Evolutionary conservation across 768 basidiomycete genomes (phyloP).

Genomic region (Trametes elegans): DNA sequence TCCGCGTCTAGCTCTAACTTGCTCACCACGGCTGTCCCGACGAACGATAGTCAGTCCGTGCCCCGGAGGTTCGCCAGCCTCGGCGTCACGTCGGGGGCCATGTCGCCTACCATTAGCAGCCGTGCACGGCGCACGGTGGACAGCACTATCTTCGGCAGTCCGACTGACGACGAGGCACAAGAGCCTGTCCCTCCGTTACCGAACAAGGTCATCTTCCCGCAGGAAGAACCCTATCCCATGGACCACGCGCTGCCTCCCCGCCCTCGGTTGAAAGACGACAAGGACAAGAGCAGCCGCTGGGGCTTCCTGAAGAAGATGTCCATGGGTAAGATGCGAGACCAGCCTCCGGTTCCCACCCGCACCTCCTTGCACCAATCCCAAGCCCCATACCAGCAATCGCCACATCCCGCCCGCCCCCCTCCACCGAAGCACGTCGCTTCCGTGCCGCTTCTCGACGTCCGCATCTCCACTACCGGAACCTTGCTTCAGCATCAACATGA

Average conservation of each 20-base stretch:
- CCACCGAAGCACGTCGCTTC: conserved; percentile 10
- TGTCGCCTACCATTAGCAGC: conserved; percentile 35
- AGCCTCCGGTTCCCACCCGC: conserved; percentile 37
- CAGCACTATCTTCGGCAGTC: conserved; percentile 48
- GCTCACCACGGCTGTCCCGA: conserved; percentile 36
- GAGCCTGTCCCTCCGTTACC: conserved; percentile 16
- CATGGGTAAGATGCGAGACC: conserved; percentile 87
- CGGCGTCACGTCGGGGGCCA: conserved; percentile 45
- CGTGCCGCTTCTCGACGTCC: conserved; percentile 61
- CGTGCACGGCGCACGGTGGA: conserved; percentile 41
- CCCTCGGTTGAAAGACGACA: conserved; percentile 32
- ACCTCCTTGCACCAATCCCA: conserved; percentile 33
- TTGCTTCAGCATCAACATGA: conserved; percentile 37
- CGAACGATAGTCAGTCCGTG: conserved; percentile 36
- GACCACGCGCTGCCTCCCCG: conserved; percentile 14
- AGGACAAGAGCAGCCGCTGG: conserved; percentile 79
- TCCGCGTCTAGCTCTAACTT: conserved; percentile 75
- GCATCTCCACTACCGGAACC: conserved; percentile 68
- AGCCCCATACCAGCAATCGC: conserved; percentile 24
- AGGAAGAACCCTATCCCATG: conserved; percentile 15
- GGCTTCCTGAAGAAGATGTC: conserved; percentile 99
- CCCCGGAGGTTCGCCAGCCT: conserved; percentile 63
- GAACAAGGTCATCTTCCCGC: conserved; percentile 15
- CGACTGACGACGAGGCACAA: conserved; percentile 31
- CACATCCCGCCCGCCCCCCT: conserved; percentile 11